These are phyloP conservation scores for Ogataea dorogensis DNA, from an alignment of 805 yeast species.

Conservation along the genomic window DNA sequence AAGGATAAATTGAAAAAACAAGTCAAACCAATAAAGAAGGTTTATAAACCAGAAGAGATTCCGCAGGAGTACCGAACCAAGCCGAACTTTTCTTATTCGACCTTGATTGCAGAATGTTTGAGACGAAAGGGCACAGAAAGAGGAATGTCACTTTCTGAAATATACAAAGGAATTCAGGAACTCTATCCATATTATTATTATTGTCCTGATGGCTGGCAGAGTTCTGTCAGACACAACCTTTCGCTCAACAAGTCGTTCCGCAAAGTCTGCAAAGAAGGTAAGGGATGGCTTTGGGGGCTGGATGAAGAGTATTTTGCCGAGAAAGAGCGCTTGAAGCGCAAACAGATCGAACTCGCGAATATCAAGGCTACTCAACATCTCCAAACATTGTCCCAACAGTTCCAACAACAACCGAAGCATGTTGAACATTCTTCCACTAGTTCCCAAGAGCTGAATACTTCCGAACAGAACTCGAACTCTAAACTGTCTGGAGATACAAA, in stretches of 20 bases:
- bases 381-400: slow-evolving; percentile 21
- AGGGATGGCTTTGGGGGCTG: slow-evolving; percentile 92
- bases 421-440: slow-evolving; percentile 2
- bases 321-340: slow-evolving; percentile 66
- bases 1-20: slow-evolving; percentile 42
- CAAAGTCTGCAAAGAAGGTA: slow-evolving; percentile 81
- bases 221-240: slow-evolving; percentile 85
- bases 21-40: slow-evolving; percentile 56
- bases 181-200: slow-evolving; percentile 87
- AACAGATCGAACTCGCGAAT: slow-evolving; percentile 59
- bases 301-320: slow-evolving; percentile 84
- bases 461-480: slow-evolving; percentile 5
- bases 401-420: slow-evolving; percentile 26
- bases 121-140: slow-evolving; percentile 61
- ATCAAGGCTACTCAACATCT: slow-evolving; percentile 23
- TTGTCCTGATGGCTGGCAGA: slow-evolving; percentile 98
- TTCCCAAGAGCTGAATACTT: slow-evolving; percentile 19
- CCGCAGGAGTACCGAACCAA: slow-evolving; percentile 85
- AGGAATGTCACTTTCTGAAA: slow-evolving; percentile 82
- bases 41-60: slow-evolving; percentile 77
- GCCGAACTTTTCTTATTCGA: slow-evolving; percentile 79
- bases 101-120: slow-evolving; percentile 75
- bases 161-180: slow-evolving; percentile 82
- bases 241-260: slow-evolving; percentile 83
- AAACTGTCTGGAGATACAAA: slow-evolving; percentile 57